Evolutionary conservation across 2,329 filamentous ascomycete genomes (phyloP), one percentile per base, ranked within the genome.

Genomic region (Scedosporium dehoogii): DNA sequence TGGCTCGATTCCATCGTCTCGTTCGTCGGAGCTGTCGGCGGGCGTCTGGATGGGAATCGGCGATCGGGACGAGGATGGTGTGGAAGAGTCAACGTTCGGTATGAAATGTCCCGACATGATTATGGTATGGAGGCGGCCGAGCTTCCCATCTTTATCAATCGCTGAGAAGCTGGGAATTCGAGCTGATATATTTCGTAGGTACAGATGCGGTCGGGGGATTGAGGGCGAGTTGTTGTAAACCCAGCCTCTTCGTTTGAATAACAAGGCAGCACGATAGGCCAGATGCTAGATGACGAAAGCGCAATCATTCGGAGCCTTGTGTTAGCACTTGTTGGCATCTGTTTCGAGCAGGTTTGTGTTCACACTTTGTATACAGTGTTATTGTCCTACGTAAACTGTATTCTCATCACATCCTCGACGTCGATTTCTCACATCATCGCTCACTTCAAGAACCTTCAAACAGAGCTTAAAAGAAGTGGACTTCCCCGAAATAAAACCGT

Each of bases 1-100:
- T 56, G 76, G 71, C 68, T 79, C 76, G 66, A 79, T 70, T 62
- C 85, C 77, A 70, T 83, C 80, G 67, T 73, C 51, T 23, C 51
- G 73, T 67, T 75, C 72, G 56, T 59, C 60, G 58, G 42, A n/a
- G 48, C 29, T 57, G 6, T 61, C 56, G 60, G 55, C 42, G 21
- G 61, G 57, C 21, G 61, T 56, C 33, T 41, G 29, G 23, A 27
- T 44, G 7, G 60, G 60, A 41, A 57, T 46, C 14, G 71, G 68
- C 53, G 70, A 69, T 67, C 72, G 70, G 59, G 71, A 70, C 53
- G 70, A 72, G 16, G 70, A 73, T 16, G 75, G 75, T 63, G 74
- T 71, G 60, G 75, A 73, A 60, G 70, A 69, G 65, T 71, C 70
- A 27, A 70, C 67, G 64, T 74, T 69, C 68, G 70, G 70, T 65